A percentile compares a stretch with the other conserved stretches of the same genome.
phyloP scores from a whole-genome alignment of 2,329 filamentous ascomycete genomes.

The Scedosporium aurantiacum region DNA sequence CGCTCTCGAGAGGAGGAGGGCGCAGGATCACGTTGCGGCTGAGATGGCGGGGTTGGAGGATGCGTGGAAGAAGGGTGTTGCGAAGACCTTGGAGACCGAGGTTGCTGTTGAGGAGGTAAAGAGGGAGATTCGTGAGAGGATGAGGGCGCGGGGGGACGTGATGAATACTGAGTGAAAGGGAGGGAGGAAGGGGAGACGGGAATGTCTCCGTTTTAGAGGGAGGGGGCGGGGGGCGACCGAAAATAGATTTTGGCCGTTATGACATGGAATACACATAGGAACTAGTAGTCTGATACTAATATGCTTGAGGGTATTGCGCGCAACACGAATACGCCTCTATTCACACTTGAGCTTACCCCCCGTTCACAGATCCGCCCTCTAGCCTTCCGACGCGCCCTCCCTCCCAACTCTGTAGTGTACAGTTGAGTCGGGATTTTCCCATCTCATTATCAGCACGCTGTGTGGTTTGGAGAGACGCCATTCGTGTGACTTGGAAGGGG shows the following conservation, averaged over 20 bases:
- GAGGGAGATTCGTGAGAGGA: conserved; percentile 53
- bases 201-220: not conserved
- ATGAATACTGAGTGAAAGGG: not conserved
- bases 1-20: conserved; percentile 55
- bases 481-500: too few species aligned
- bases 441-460: too few species aligned
- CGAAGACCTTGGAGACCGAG: conserved; percentile 74
- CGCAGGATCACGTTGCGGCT: conserved; percentile 59
- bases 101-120: conserved; percentile 66
- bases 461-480: too few species aligned
- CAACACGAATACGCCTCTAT: too few species aligned
- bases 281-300: too few species aligned
- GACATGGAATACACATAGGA: too few species aligned
- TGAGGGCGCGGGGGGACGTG: conserved; percentile 25
- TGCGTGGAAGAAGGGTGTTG: conserved; percentile 68
- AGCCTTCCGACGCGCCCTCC: not conserved
- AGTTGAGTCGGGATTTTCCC: too few species aligned
- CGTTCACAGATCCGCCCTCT: not conserved
- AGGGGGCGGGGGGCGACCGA: too few species aligned
- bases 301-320: too few species aligned
- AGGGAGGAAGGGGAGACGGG: not conserved
- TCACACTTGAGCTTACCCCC: too few species aligned
- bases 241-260: too few species aligned
- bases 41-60: conserved; percentile 68
- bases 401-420: not conserved